Evolutionary conservation across 805 yeast species (phyloP).

Genomic region (Nakazawaea siamensis): DNA sequence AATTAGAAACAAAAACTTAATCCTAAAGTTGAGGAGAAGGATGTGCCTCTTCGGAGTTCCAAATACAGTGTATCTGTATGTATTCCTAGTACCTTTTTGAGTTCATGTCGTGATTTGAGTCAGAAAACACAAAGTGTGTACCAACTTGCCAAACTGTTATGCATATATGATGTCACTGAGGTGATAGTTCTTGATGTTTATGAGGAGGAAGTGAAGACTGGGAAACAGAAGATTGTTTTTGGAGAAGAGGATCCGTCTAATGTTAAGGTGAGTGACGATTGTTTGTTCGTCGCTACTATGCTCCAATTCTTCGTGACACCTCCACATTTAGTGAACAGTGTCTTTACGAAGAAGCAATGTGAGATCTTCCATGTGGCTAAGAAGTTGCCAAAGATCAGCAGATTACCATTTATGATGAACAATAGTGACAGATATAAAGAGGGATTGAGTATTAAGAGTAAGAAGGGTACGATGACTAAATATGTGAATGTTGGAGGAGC

Average conservation of each 20-base stretch:
- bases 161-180: constrained; percentile 64
- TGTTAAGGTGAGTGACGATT: constrained; percentile 23
- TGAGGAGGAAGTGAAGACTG: constrained; percentile 15
- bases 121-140: constrained; percentile 70
- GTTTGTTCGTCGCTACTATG: constrained; percentile 55
- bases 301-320: constrained; percentile 83
- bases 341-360: constrained; percentile 40
- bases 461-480: constrained; percentile 53
- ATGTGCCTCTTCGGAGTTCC: no score
- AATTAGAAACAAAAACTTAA: no score
- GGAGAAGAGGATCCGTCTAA: constrained; percentile 12
- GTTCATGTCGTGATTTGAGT: constrained; percentile 47
- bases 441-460: constrained; percentile 47
- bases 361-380: constrained; percentile 54
- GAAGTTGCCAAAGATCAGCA: constrained; percentile 61
- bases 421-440: constrained; percentile 41
- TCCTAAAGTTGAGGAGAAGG: no score
- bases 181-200: constrained; percentile 58
- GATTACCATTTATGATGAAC: constrained; percentile 65
- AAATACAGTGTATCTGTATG: constrained; percentile 58
- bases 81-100: constrained; percentile 62
- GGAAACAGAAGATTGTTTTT: constrained; percentile 12
- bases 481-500: constrained; percentile 70
- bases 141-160: constrained; percentile 72
- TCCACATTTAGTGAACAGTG: constrained; percentile 60